Evolutionary conservation across 2,329 filamentous ascomycete species (phyloP).

Genomic region (Myrmaecium sp.): DNA sequence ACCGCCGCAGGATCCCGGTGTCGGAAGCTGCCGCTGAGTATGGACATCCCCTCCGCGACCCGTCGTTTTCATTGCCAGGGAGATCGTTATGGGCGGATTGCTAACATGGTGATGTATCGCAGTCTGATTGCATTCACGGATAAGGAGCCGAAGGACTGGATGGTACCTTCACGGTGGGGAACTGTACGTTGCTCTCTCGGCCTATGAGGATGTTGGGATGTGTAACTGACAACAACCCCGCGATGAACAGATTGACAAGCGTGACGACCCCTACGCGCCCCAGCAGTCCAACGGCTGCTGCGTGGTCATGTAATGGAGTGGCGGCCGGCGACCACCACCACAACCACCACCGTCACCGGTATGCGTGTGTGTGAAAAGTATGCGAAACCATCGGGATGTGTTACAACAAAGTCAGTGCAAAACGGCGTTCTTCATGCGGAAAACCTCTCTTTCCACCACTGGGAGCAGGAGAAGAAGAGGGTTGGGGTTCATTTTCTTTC

Average conservation of each 20-base stretch:
- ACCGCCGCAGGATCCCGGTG: constrained; percentile 86
- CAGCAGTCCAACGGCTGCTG: constrained; percentile 90
- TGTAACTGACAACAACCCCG: constrained; percentile 9
- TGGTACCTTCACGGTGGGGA: constrained; percentile 96
- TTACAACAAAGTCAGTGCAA: too few relatives aligned
- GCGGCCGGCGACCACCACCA: constrained; percentile 3
- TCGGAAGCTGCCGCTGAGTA: constrained; percentile 63
- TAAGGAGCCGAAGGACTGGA: constrained; percentile 86
- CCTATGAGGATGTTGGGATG: too few relatives aligned
- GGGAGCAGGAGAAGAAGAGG: too few relatives aligned
- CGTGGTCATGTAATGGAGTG: constrained; percentile 92
- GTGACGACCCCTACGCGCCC: constrained; percentile 95
- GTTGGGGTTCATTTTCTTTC: too few relatives aligned
- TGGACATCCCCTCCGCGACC: neutral
- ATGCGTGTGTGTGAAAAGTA: too few relatives aligned
- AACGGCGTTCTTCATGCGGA: too few relatives aligned
- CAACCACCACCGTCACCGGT: too few relatives aligned
- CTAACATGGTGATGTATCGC: constrained; percentile 6
- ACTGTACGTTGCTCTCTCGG: constrained; percentile 33
- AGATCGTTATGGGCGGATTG: neutral
- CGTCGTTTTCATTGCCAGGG: too few relatives aligned
- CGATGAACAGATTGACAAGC: constrained; percentile 69
- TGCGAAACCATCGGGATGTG: too few relatives aligned
- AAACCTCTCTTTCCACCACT: too few relatives aligned
- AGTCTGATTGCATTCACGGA: constrained; percentile 98